phyloP scores from a whole-genome alignment of 495 filamentous ascomycete genomes.

The Aspergillus avenaceus region DNA sequence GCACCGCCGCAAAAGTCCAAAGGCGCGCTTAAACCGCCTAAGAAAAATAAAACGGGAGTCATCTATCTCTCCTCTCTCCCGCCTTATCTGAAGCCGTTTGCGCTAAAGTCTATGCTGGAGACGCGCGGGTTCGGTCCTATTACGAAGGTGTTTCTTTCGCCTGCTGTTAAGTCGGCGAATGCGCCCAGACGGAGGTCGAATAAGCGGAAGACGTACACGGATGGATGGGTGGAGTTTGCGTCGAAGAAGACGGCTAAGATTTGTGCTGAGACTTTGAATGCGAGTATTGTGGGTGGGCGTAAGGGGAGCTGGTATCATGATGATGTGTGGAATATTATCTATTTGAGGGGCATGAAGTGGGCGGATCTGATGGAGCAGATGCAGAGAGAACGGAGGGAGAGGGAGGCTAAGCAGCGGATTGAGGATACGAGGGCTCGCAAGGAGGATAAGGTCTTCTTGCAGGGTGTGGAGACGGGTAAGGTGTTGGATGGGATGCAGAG shows the following conservation, averaged over 20 bases:
- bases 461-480: slow-evolving; percentile 79
- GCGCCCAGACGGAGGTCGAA: slow-evolving; percentile 66
- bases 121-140: slow-evolving; percentile 66
- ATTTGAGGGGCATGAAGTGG: slow-evolving; percentile 83
- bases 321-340: slow-evolving; percentile 85
- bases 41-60: slow-evolving; percentile 61
- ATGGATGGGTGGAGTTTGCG: slow-evolving; percentile 92
- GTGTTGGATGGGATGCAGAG: slow-evolving; percentile 65
- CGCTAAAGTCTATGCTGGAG: slow-evolving; percentile 72
- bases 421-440: slow-evolving; percentile 74
- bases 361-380: slow-evolving; percentile 60
- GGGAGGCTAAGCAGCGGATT: slow-evolving; percentile 71
- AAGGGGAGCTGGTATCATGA: slow-evolving; percentile 89
- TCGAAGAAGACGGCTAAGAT: slow-evolving; percentile 74
- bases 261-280: slow-evolving; percentile 81
- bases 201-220: slow-evolving; percentile 80
- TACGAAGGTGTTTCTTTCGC: slow-evolving; percentile 81
- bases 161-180: slow-evolving; percentile 64
- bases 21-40: slow-evolving; percentile 19
- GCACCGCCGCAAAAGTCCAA: slow-evolving; percentile 14
- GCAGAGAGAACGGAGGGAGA: slow-evolving; percentile 73
- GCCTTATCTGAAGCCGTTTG: slow-evolving; percentile 88
- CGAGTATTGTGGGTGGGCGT: slow-evolving; percentile 74
- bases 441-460: slow-evolving; percentile 79
- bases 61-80: slow-evolving; percentile 88